Evolutionary conservation across 176 grass and related monocot species (phyloP), one percentile per base, ranked within the genome.

Genomic region (Avena atlantica): DNA sequence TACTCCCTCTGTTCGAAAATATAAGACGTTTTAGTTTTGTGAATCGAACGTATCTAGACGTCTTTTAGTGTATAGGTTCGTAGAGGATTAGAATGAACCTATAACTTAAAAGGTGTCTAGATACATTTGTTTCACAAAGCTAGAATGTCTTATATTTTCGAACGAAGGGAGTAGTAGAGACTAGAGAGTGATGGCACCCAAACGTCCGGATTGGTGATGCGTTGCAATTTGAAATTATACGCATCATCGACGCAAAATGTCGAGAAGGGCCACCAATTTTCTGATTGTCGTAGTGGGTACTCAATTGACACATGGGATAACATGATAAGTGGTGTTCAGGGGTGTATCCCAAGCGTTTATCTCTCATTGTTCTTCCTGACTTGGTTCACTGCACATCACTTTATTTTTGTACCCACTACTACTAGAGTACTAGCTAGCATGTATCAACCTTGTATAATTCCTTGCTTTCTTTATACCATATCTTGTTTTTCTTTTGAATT

Each of bases 341-440:
- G 57, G 27, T 70, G 80, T 84, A 89, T 80, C 2, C 55, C 11
- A 65, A 56, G 44, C 29, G 71, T 63, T 44, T 25, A 19, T 45
- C 16, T 52, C 23, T 51, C 3, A 61, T 60, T 78, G 0, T 19
- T 34, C 24, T n/a, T 68, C 17, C 15, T 70, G 0, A 36, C 59
- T 62, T 13, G 9, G 25, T 45, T 2, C 27, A 78, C 37, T 75
- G 14, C 36, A 68, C 37, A 36, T 47, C 49, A 53, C 45, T 47
- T 6, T 8, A 66, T 70, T 4, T 34, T 57, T 74, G 44, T 42
- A 3, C 27, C 51, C 23, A n/a, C 20, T 61, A 19, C 29, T 47
- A 9, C 1, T 27, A 37, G 8, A 72, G 2, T 25, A 63, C 45
- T 48, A 48, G 45, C 45, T 42, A 42, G 13, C n/a, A 45, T 25